Conservation (phyloP, 1,284 basidiomycete species). For the Malassezia vespertilionis region DNA sequence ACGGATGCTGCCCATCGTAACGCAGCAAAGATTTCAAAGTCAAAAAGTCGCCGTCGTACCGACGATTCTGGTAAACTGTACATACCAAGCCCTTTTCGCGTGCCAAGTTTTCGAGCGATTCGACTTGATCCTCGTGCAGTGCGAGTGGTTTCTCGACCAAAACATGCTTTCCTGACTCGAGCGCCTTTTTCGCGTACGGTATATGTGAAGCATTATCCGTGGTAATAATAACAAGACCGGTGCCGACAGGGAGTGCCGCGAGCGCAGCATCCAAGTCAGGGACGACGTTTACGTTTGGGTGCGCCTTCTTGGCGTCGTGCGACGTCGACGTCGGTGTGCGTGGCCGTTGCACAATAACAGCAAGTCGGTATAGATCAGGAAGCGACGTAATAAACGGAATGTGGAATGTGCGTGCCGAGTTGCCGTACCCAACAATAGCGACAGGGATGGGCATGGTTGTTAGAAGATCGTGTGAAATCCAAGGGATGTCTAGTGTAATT, state of each 20-base stretch:
- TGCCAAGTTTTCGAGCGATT: slow-evolving; percentile 26
- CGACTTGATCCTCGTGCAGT: slow-evolving; percentile 22
- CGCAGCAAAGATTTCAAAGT: slow-evolving; percentile 34
- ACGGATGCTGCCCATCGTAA: slow-evolving; percentile 17
- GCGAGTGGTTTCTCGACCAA: slow-evolving; percentile 44
- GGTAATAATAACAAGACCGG: slow-evolving; percentile 39
- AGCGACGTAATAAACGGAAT: slow-evolving; percentile 34
- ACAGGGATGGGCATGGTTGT: slow-evolving; percentile 27
- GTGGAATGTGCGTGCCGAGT: slow-evolving; percentile 40
- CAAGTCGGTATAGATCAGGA: slow-evolving; percentile 28
- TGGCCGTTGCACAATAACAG: slow-evolving; percentile 40
- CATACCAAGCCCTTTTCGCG: slow-evolving; percentile 31
- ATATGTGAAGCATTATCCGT: slow-evolving; percentile 43
- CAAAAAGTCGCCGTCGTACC: slow-evolving; percentile 43
- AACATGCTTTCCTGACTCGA: slow-evolving; percentile 38
- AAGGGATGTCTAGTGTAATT: neutral
- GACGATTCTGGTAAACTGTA: slow-evolving; percentile 38
- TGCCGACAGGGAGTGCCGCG: slow-evolving; percentile 26
- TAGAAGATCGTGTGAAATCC: too few relatives aligned
- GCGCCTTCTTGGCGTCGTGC: slow-evolving; percentile 22
- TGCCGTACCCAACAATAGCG: slow-evolving; percentile 37
- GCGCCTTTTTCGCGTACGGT: slow-evolving; percentile 35
- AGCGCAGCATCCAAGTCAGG: slow-evolving; percentile 33
- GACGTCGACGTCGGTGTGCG: slow-evolving; percentile 17
- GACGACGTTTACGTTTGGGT: slow-evolving; percentile 27